Percentiles rank a stretch among this genome's conserved stretches.
Conservation (phyloP, 2,329 filamentous ascomycete species). For the Colletotrichum melonis region DNA sequence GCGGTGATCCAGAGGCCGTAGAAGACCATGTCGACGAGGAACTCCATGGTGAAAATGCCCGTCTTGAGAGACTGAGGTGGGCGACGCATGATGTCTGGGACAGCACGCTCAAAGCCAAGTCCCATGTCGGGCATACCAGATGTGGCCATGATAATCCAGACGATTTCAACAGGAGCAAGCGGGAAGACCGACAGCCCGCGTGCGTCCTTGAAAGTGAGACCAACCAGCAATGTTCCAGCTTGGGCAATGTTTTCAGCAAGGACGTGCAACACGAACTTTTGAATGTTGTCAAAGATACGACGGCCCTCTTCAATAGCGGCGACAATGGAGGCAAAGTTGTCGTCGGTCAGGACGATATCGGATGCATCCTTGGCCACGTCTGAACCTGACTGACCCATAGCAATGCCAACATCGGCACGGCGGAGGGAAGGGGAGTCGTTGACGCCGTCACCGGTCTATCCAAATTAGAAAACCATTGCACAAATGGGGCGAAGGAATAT, state of each 20-base stretch:
- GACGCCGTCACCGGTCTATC: constrained; percentile 75
- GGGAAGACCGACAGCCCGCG: constrained; percentile 77
- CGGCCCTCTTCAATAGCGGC: constrained; percentile 78
- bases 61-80: constrained; percentile 72
- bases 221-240: constrained; percentile 75
- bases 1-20: constrained; percentile 77
- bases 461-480: not conserved
- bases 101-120: constrained; percentile 77
- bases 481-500: not conserved
- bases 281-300: constrained; percentile 80
- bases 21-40: constrained; percentile 74
- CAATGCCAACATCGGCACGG: constrained; percentile 77
- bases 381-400: constrained; percentile 71
- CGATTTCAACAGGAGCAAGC: constrained; percentile 78
- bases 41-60: constrained; percentile 75
- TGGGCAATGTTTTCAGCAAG: constrained; percentile 79
- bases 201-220: constrained; percentile 77
- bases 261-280: constrained; percentile 79
- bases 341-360: constrained; percentile 77
- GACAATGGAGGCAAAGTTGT: constrained; percentile 80
- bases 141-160: constrained; percentile 87
- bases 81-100: constrained; percentile 74
- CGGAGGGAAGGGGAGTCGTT: constrained; percentile 80
- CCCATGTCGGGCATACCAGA: constrained; percentile 82
- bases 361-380: constrained; percentile 74